These are phyloP conservation scores for Trypanosoma theileri DNA, from an alignment of 208 protist genomes.

Conservation along the genomic window DNA sequence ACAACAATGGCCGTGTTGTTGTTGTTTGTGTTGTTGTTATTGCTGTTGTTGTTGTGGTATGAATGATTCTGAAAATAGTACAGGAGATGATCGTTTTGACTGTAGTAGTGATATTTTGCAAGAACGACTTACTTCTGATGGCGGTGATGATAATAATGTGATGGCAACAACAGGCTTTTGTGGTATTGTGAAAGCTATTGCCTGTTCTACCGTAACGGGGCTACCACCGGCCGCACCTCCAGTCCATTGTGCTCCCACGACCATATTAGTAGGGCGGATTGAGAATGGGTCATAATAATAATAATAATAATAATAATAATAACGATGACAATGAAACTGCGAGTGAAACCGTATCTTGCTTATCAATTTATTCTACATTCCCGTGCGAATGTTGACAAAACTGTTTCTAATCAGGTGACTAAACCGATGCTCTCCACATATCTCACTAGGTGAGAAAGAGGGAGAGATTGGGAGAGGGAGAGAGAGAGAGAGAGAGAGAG, in stretches of 20 bases:
- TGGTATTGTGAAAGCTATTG: constrained; percentile 22
- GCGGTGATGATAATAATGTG: constrained; percentile 1
- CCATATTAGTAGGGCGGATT: background rate
- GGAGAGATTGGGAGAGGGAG: too few relatives aligned
- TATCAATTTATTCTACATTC: too few relatives aligned
- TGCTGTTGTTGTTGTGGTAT: background rate
- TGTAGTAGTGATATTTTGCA: background rate
- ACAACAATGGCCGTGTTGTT: too few relatives aligned
- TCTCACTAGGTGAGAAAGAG: too few relatives aligned
- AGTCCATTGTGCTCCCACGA: background rate
- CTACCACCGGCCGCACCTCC: background rate
- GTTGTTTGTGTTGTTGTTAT: background rate
- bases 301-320: constrained; percentile 5
- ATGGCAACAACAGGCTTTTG: constrained; percentile 22
- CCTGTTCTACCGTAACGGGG: constrained; percentile 17
- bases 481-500: too few relatives aligned
- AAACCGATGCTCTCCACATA: too few relatives aligned
- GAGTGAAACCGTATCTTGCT: too few relatives aligned
- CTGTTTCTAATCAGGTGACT: too few relatives aligned
- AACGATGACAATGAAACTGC: background rate
- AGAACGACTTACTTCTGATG: background rate
- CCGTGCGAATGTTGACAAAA: too few relatives aligned
- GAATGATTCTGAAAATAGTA: background rate
- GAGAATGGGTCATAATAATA: background rate
- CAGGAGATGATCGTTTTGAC: background rate